Base-by-base conservation (phyloP, 306 rosid genomes). In the Vigna radiata region DNA sequence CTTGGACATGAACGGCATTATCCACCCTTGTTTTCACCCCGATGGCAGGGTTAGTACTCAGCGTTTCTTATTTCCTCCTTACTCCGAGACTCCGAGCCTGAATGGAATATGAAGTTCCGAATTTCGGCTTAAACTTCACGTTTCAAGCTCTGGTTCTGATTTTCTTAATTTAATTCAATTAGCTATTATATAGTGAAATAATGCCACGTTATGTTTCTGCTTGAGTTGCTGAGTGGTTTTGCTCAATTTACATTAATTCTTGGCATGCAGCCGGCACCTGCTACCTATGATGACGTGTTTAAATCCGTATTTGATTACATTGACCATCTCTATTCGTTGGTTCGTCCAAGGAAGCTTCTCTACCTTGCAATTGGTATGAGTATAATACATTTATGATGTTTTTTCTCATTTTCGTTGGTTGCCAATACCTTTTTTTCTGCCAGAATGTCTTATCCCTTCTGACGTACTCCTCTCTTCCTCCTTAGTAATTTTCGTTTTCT, bases 1-100 rank as follows among this genome's bases (percentile, higher is more conserved):
- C 71, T 70, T 92, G 68, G 97, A 92, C 83, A 90, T 92, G 97
- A 92, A 92, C 70, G 89, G 90, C 29, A 90, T 92, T 75, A 87
- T 92, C 39, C 97, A 92, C 71, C 96, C 96, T 7, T 92, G 97
- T 58, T 92, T 92, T 83, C 97, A 92, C 37, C 97, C 97, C 1
- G 97, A 92, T 0, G 93, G 92, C 77, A 87, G 75, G 93, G 97
- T 90, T 62, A 21, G 36, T 43, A 0, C 10, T 4, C 3, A 8
- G 10, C 0, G n/a, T 56, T 56, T 56, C 16, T 56, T 19, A 1
- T 54, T 19, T 29, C 7, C 39, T 39, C 18, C 44, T 62, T 13
- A 1, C 2, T 60, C n/a, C n/a, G n/a, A n/a, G n/a, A 2, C 16
- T 2, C 41, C 5, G 4, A 58, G 37, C 17, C 0, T 58, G 39